A percentile compares a stretch with the other conserved stretches of the same genome.
phyloP scores from a whole-genome alignment of 1,139 yeast genomes.

The Saccharomyces hybrid region DNA sequence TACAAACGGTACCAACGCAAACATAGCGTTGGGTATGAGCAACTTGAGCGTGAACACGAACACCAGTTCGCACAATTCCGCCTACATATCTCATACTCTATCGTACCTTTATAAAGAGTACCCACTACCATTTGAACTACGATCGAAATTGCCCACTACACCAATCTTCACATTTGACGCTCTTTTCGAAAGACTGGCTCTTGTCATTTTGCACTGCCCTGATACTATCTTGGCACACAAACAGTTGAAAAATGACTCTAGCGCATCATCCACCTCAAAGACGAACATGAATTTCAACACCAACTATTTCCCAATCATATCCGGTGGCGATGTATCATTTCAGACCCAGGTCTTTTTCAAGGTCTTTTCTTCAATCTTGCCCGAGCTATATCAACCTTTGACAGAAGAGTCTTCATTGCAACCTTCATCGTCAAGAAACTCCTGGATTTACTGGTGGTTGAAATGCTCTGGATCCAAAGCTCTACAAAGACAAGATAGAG shows the following conservation, averaged over 20 bases:
- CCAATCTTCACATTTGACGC: conserved; percentile 43
- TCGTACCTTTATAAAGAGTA: conserved; percentile 25
- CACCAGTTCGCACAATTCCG: not conserved
- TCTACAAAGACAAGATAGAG: conserved; percentile 74
- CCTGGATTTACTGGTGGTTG: conserved; percentile 93
- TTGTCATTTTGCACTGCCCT: conserved; percentile 70
- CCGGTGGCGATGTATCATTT: conserved; percentile 51
- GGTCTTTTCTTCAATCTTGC: conserved; percentile 57
- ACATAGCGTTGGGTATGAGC: not conserved
- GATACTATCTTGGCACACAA: conserved; percentile 33
- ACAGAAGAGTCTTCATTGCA: conserved; percentile 73
- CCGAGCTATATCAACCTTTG: conserved; percentile 70
- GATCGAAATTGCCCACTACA: conserved; percentile 15
- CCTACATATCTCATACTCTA: conserved; percentile 6
- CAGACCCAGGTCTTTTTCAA: conserved; percentile 46
- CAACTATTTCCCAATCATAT: conserved; percentile 39
- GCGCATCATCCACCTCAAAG: conserved; percentile 2
- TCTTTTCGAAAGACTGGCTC: conserved; percentile 65
- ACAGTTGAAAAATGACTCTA: conserved; percentile 14
- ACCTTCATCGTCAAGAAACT: conserved; percentile 54
- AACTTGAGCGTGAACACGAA: not conserved
- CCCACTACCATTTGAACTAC: conserved; percentile 22
- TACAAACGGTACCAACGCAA: not conserved
- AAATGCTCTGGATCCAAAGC: conserved; percentile 88
- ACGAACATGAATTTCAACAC: conserved; percentile 10